Base-by-base conservation (phyloP, 495 filamentous ascomycete species). In the Neurospora sp. region DNA sequence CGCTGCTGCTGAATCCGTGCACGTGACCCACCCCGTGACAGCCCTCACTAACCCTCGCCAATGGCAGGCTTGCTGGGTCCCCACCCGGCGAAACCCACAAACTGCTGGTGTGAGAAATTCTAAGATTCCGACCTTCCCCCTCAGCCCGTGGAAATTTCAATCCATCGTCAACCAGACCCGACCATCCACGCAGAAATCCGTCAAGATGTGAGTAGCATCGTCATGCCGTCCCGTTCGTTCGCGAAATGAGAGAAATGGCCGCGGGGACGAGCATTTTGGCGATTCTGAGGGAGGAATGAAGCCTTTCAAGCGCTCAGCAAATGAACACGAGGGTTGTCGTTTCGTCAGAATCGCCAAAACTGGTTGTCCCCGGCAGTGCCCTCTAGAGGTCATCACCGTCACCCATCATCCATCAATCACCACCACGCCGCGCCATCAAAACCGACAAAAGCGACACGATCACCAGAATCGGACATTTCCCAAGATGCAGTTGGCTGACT, bases 191-290 rank as follows among this genome's bases (percentile, higher is more conserved):
- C 76, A 82, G 78, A 78, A 84, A 79, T 78, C 79, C 76, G 84
- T 82, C 83, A 87, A 86, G 80, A 88, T 88, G 87, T 88, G 85
- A 87, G 87, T 82, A 70, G 69, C 70, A 73, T 74, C 73, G 72
- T 74, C 27, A 44, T 54, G 44, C 69, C 66, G 27, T 72, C 18
- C 70, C 46, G 23, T 44, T 41, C 39, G 46, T 35, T 46, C 35
- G 14, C 27, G 23, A 71, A 31, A 41, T 37, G 38, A 42, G 39
- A 35, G 41, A 71, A 20, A 31, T 40, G 14, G 35, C 72, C 12
- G 27, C 27, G 49, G 27, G 35, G 20, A 66, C 39, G 39, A 37
- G 35, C 20, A 38, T 70, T 31, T n/a, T 70, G 40, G 23, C 54
- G 54, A 62, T 62, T 62, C 54, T 62, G 54, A 62, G 54, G 54